These are phyloP conservation scores for Aspergillus egyptiacus DNA, from an alignment of 495 filamentous ascomycete genomes.

Conservation along the genomic window DNA sequence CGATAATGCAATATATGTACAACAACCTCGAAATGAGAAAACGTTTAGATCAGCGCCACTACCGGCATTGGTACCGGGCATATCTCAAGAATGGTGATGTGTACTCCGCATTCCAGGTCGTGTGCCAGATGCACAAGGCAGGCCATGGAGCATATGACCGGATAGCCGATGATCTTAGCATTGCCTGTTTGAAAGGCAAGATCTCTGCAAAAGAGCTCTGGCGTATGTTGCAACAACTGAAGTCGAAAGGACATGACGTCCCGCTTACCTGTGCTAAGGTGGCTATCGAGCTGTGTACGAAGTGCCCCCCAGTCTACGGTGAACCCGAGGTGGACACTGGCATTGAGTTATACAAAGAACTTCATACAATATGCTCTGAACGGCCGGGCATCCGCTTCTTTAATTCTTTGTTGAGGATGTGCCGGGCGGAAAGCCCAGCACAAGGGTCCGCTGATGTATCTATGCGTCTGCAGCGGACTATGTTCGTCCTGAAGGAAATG, in stretches of 20 bases:
- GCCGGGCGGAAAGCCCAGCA: too few species aligned
- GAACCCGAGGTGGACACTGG: constrained; percentile 42
- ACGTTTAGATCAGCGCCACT: too few species aligned
- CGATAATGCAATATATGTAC: constrained; percentile 33
- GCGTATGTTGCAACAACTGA: constrained; percentile 48
- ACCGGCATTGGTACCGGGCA: constrained; percentile 62
- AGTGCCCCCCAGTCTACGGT: constrained; percentile 20
- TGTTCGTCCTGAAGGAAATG: constrained; percentile 74
- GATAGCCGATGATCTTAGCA: too few species aligned
- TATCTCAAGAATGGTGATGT: constrained; percentile 55
- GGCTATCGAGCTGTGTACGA: constrained; percentile 30
- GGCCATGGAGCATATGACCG: constrained; percentile 18
- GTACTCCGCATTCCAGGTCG: constrained; percentile 49
- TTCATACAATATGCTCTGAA: constrained; percentile 54
- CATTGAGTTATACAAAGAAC: constrained; percentile 62
- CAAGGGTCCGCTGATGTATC: too few species aligned
- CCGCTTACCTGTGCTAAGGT: constrained; percentile 30
- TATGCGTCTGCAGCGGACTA: too few species aligned
- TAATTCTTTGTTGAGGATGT: constrained; percentile 61
- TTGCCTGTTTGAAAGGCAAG: constrained; percentile 31
- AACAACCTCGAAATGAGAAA: too few species aligned
- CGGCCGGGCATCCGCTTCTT: constrained; percentile 59
- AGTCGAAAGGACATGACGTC: constrained; percentile 22
- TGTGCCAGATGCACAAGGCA: constrained; percentile 63
- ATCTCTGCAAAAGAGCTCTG: constrained; percentile 41